These are phyloP conservation scores for Chamaecrista fasciculata DNA, from an alignment of 306 rosid species.

Conservation along the genomic window DNA sequence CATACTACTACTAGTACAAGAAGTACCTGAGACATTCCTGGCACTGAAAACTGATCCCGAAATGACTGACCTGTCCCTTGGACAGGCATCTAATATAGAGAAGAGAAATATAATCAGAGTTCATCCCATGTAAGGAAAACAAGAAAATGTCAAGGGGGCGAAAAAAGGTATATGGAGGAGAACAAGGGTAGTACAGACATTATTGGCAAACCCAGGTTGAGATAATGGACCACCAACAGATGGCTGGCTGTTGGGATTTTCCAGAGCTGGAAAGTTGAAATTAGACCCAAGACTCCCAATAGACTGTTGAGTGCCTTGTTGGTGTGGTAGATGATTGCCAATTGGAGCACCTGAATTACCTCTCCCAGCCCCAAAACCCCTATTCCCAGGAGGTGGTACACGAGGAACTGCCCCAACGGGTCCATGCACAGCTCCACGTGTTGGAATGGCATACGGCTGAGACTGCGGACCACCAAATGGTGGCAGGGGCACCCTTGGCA, in stretches of 20 bases:
- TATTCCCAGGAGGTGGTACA: slow-evolving; percentile 84
- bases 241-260: slow-evolving; percentile 92
- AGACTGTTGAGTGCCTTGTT: slow-evolving; percentile 77
- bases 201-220: slow-evolving; percentile 93
- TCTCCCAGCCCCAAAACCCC: slow-evolving; percentile 90
- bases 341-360: slow-evolving; percentile 82
- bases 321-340: slow-evolving; percentile 87
- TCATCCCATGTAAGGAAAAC: background rate
- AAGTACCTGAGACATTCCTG: slow-evolving; percentile 90
- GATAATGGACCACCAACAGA: slow-evolving; percentile 93
- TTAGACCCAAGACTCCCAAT: slow-evolving; percentile 74
- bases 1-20: background rate
- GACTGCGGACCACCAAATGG: slow-evolving; percentile 84
- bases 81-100: slow-evolving; percentile 65
- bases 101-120: slow-evolving; percentile 33
- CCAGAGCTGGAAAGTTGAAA: slow-evolving; percentile 73
- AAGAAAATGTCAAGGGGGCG: background rate
- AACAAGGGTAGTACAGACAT: slow-evolving; percentile 43
- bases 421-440: slow-evolving; percentile 95
- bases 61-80: slow-evolving; percentile 78
- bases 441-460: slow-evolving; percentile 96
- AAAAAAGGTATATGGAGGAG: slow-evolving; percentile 2
- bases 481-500: slow-evolving; percentile 76
- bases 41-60: slow-evolving; percentile 86
- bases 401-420: slow-evolving; percentile 99